Base-by-base conservation (phyloP, 352 stramenopile species). In the Blastocystis sp. region DNA sequence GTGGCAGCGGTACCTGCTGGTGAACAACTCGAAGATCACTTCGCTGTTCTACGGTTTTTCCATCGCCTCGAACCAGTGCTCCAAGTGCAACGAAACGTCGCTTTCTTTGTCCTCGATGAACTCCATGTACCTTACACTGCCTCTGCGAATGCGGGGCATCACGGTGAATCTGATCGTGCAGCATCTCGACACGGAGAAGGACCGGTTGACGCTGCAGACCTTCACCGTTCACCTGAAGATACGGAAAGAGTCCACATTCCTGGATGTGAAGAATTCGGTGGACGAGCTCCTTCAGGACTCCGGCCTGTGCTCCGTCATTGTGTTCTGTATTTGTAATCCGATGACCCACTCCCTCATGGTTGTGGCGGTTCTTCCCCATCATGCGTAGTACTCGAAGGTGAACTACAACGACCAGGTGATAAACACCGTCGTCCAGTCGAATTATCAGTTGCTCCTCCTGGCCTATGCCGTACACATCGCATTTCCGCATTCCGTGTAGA, bases 31-130 rank as follows among this genome's bases (percentile, higher is more conserved):
- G 14, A 17, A 48, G 19, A 65, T 81, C 42, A 81, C 71, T 3
- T 6, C 43, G 3, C 24, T 81, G 24, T 81, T 81, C 57, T 81
- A 81, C 42, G 71, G 71, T 24, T 81, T 66, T 28, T 64, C 52
- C 28, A 66, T 81, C 3, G 24, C 71, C 7, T 52, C 21, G 2
- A 64, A 14, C 21, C 9, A 14, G 40, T 81, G 71, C 40, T 34
- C 71, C 24, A 24, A 59, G 11, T 81, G 71, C 40, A 7, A 3
- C 4, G 11, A n/a, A 6, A 48, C n/a, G 10, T 40, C 38, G 1
- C 63, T 34, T 21, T 45, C 45, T 11, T 34, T 81, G 40, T 81
- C 71, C 21, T 59, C 71, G 9, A 66, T 81, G 24, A 81, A 81
- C 28, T 66, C 71, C 10, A 24, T 81, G 1, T 52, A 81, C 34